phyloP scores from a whole-genome alignment of 2,329 filamentous ascomycete genomes.

The Phialophora macrospora region DNA sequence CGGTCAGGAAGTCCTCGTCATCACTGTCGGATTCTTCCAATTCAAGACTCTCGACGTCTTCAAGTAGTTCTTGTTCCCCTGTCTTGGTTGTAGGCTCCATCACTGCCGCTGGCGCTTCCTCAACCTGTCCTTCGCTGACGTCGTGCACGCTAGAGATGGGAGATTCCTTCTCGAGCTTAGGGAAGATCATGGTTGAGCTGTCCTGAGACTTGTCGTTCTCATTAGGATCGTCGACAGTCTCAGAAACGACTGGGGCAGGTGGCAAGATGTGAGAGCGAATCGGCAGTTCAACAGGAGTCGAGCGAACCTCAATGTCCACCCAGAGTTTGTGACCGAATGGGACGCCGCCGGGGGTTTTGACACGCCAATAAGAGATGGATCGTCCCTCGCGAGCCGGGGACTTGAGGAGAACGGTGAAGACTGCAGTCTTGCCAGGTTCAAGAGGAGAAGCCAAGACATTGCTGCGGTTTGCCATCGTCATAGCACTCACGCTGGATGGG shows the following conservation, averaged over 20 bases:
- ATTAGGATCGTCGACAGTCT: slow-evolving; percentile 45
- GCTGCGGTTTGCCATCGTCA: slow-evolving; percentile 80
- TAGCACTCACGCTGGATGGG: slow-evolving; percentile 76
- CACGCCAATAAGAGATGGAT: slow-evolving; percentile 93
- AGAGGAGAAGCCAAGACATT: slow-evolving; percentile 73
- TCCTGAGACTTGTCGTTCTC: slow-evolving; percentile 44
- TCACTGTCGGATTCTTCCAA: slow-evolving; percentile 52
- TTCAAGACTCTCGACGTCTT: slow-evolving; percentile 64
- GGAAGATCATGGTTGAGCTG: slow-evolving; percentile 83
- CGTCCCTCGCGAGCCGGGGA: slow-evolving; percentile 77
- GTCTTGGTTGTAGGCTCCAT: slow-evolving; percentile 46
- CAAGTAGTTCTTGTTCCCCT: slow-evolving; percentile 60
- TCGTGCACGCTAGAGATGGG: slow-evolving; percentile 79
- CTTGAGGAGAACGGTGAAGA: slow-evolving; percentile 84
- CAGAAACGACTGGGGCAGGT: slow-evolving; percentile 23
- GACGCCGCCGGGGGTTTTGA: slow-evolving; percentile 77
- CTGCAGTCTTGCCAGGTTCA: slow-evolving; percentile 72
- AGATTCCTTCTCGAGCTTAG: slow-evolving; percentile 92
- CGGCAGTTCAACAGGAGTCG: slow-evolving; percentile 37
- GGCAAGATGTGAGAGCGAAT: slow-evolving; percentile 26
- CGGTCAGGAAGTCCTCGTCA: slow-evolving; percentile 83
- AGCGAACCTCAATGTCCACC: slow-evolving; percentile 82
- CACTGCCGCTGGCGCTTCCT: slow-evolving; percentile 43
- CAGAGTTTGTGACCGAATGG: slow-evolving; percentile 93
- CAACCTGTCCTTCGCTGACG: slow-evolving; percentile 44